Base-by-base conservation (phyloP, 2,329 filamentous ascomycete genomes). In the Pseudovirgaria hyperparasitica region DNA sequence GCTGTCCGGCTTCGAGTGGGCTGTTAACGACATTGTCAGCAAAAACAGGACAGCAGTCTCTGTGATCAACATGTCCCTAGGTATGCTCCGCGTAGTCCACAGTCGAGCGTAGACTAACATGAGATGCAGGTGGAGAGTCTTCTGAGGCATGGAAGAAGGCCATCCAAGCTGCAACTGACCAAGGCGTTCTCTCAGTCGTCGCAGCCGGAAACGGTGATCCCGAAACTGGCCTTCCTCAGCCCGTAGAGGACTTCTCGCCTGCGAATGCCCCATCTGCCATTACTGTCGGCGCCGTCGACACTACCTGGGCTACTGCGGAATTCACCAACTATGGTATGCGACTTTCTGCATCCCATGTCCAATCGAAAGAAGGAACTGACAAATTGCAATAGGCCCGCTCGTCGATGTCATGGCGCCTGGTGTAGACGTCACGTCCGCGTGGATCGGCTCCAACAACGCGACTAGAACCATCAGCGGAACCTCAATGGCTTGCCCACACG, bases 401-500 rank as follows among this genome's bases (percentile, higher is more conserved):
- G 41, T 51, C 19, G 42, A 47, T 22, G 30, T 52, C 18, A 46
- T 45, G 20, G 48, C 39, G 3, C 47, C 49, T 6, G 49, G 49
- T 18, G 45, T 45, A 14, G 32, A 34, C n/a, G 37, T 54, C 18
- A 46, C 54, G 2, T 63, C 57, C 37, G 53, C 66, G 15, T 70
- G 36, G 35, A 37, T 33, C 14, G 34, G 57, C 15, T 41, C 46
- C 25, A 52, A 49, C 31, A 31, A 30, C 9, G 35, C 32, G 8
- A 37, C 39, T 53, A 54, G 52, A 31, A 58, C 44, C 26, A 60
- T 70, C 38, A 62, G 57, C n/a, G 72, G 70, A 16, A 76, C 72
- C 9, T 70, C 63, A 28, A 74, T 75, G 70, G 74, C 75, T 20
- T 65, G 65, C 10, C 76, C 75, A 5, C 75, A 80, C 46, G 61